These are phyloP conservation scores for Colletotrichum sp. DNA, from an alignment of 2,329 filamentous ascomycete genomes.

Conservation along the genomic window DNA sequence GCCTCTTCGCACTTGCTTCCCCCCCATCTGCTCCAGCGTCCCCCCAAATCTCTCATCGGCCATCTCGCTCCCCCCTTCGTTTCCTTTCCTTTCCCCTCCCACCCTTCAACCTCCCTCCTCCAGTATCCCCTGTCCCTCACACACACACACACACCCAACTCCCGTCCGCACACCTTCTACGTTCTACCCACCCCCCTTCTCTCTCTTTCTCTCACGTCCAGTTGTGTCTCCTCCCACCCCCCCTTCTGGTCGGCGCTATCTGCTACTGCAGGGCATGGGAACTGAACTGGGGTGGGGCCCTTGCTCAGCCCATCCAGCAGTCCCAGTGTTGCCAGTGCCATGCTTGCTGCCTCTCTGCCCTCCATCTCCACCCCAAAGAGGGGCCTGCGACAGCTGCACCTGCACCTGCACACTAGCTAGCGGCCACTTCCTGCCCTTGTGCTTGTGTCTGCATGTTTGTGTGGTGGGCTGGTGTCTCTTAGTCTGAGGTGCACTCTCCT, in stretches of 20 bases:
- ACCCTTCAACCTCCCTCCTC: background rate
- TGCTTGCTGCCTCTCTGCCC: slow-evolving; percentile 8
- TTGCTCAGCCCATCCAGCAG: slow-evolving; percentile 19
- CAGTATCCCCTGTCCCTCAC: background rate
- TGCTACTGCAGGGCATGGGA: slow-evolving; percentile 21
- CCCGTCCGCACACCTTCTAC: background rate
- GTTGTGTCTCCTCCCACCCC: background rate
- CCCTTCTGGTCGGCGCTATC: slow-evolving; percentile 10
- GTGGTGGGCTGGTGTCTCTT: background rate
- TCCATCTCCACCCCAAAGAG: slow-evolving; percentile 7
- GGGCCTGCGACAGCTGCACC: background rate
- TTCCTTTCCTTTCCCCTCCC: background rate
- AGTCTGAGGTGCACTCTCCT: background rate
- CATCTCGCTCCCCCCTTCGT: background rate
- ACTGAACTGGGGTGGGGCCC: slow-evolving; percentile 7
- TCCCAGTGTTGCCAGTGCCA: slow-evolving; percentile 10
- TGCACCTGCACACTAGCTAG: slow-evolving; percentile 7
- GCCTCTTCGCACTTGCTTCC: background rate
- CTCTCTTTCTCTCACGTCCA: background rate
- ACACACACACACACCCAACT: background rate
- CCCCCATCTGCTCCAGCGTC: background rate
- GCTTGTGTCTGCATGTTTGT: slow-evolving; percentile 7
- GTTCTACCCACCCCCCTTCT: background rate
- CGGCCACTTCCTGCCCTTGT: slow-evolving; percentile 17
- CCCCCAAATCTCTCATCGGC: background rate